These are phyloP conservation scores for Saccharomyces paradoxus DNA, from an alignment of 805 yeast genomes.

Conservation along the genomic window DNA sequence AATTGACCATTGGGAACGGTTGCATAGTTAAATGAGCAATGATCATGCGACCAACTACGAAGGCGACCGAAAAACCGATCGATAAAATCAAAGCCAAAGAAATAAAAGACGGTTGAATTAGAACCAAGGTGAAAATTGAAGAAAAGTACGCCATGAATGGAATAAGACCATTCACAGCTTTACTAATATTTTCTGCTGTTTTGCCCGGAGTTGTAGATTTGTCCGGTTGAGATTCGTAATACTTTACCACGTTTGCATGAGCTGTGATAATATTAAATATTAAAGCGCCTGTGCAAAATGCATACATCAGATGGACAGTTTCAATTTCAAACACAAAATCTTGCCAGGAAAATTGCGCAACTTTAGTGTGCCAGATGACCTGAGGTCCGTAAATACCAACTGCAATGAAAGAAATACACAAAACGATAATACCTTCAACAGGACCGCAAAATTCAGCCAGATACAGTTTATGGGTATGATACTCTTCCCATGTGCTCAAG, in stretches of 20 bases:
- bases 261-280: constrained; percentile 66
- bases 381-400: constrained; percentile 68
- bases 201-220: constrained; percentile 9
- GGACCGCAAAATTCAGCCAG: constrained; percentile 85
- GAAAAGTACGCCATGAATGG: constrained; percentile 63
- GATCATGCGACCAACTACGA: constrained; percentile 83
- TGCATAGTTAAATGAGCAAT: constrained; percentile 79
- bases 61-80: constrained; percentile 72
- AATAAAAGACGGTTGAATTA: constrained; percentile 43
- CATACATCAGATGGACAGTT: constrained; percentile 41
- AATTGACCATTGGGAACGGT: constrained; percentile 62
- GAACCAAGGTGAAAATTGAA: constrained; percentile 40
- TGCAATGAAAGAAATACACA: constrained; percentile 43
- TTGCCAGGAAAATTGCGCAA: constrained; percentile 16
- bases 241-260: constrained; percentile 47
- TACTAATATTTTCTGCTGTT: constrained; percentile 13
- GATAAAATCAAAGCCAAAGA: constrained; percentile 56
- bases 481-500: constrained; percentile 93
- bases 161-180: constrained; percentile 46
- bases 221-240: constrained; percentile 32
- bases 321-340: constrained; percentile 28
- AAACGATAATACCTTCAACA: constrained; percentile 80
- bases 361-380: constrained; percentile 47
- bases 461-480: constrained; percentile 76
- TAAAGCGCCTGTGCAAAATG: constrained; percentile 50